Evolutionary conservation across 164 flowering plant genomes (phyloP), one percentile per base, ranked within the genome.

Genomic region (Malania oleifera): DNA sequence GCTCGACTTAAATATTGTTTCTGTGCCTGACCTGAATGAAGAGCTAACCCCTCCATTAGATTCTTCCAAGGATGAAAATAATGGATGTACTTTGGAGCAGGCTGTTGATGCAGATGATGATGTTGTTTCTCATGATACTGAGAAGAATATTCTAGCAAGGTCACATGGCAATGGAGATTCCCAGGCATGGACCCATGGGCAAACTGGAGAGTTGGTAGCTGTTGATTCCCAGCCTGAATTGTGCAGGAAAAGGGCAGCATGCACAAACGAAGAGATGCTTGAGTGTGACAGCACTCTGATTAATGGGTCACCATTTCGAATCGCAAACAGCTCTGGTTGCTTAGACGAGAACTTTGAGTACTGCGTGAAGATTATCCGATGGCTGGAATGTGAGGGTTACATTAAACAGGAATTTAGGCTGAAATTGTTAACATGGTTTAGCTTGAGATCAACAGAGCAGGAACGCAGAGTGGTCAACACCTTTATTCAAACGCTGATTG

Each of bases 21-120:
- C 95, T 6, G 93, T 90, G 11, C 99, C 99, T 20, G 99, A 95
- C 77, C 62, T 95, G 29, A 95, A 95, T 66, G 97, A 91, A 57
- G 99, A 85, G 44, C 68, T 86, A 31, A 77, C 77, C 56, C 89
- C 91, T 59, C 84, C 89, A 7, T 70, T 80, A 39, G 96, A 89
- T 35, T 78, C 77, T 48, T 83, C 85, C 20, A 66, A 80, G 55
- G 91, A 87, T 63, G 95, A 86, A 62, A 83, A 86, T 53, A 78
- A 77, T 49, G 84, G 73, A 4, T 79, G 82, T 57, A 70, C 67
- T 48, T 68, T 81, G 43, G 84, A 75, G 52, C 82, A 61, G 50
- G 72, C 62, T 48, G 65, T 65, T 34, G 95, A 78, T 69, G 81
- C 79, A 44, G 86, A 79, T 59, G 84, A 82, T 41, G 87, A 79